Evolutionary conservation across 1,284 basidiomycete genomes (phyloP).

Genomic region (Vanrija sp.): DNA sequence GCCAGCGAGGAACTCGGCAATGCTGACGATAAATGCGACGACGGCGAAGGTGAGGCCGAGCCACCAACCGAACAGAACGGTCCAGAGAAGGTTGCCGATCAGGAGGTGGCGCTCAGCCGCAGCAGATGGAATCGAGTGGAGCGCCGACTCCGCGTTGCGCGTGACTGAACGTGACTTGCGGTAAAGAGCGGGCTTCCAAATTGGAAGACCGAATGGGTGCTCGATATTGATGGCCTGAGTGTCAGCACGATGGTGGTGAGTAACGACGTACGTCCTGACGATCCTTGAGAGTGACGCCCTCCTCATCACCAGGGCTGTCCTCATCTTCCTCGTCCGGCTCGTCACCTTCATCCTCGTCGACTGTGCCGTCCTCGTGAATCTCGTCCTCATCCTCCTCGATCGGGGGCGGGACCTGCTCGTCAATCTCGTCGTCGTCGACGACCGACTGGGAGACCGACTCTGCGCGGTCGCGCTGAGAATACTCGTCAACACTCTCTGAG

Average conservation of each 20-base stretch:
- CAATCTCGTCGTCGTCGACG: slow-evolving; percentile 30
- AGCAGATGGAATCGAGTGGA: slow-evolving; percentile 87
- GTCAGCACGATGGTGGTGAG: slow-evolving; percentile 2
- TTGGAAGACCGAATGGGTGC: slow-evolving; percentile 97
- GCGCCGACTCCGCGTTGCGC: slow-evolving; percentile 87
- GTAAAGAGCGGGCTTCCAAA: slow-evolving; percentile 99
- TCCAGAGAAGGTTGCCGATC: slow-evolving; percentile 92
- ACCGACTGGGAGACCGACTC: background rate
- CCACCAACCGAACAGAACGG: slow-evolving; percentile 85
- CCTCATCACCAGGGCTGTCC: slow-evolving; percentile 58
- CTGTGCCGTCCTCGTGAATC: slow-evolving; percentile 4
- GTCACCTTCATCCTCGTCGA: slow-evolving; percentile 31
- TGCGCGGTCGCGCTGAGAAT: slow-evolving; percentile 22
- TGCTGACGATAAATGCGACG: slow-evolving; percentile 65
- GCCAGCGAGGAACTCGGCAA: slow-evolving; percentile 54
- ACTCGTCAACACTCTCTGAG: background rate
- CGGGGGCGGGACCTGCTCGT: slow-evolving; percentile 23
- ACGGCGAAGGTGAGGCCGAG: slow-evolving; percentile 67
- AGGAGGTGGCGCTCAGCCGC: slow-evolving; percentile 85
- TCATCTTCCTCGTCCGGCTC: slow-evolving; percentile 38
- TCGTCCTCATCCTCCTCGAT: slow-evolving; percentile 25
- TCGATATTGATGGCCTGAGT: slow-evolving; percentile 82
- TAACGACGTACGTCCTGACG: slow-evolving; percentile 73
- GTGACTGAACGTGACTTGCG: slow-evolving; percentile 97
- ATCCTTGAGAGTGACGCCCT: slow-evolving; percentile 86